Base-by-base conservation (phyloP, 129 eudicot genomes). In the Flaveria linearis region DNA sequence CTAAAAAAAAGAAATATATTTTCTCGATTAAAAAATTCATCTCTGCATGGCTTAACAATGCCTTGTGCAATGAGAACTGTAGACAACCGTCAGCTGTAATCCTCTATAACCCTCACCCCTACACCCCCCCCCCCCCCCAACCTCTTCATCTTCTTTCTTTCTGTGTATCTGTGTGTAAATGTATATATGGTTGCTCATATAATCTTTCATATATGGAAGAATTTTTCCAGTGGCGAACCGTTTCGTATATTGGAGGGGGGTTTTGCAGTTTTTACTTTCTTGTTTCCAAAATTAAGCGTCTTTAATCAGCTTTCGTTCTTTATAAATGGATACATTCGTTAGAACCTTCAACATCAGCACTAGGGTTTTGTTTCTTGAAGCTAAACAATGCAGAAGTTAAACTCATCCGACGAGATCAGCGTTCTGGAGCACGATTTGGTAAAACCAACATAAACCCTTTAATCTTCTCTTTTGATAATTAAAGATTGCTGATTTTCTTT, bases 341-440 rank as follows among this genome's bases (percentile, higher is more conserved):
- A 55, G 36, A 49, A 58, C 26, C 36, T 36, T 74, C 33, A 49
- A 74, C 65, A 68, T 9, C 56, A 70, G 14, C 46, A 68, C 61
- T 81, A 68, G 77, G 76, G 77, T 75, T 69, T 76, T 69, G 61
- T 69, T 56, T 41, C 53, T 46, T n/a, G 77, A 78, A 70, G 64
- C 67, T 45, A 52, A 82, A 15, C 68, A 82, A 84, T 73, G 82
- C 84, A 65, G 87, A 82, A 71, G 88, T 78, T 86, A 75, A 84
- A 84, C 81, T 82, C 88, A 3, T 73, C 86, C 67, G 85, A 86
- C 68, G 91, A 83, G 78, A 81, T 82, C 80, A 73, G 75, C 85
- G 79, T 75, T 83, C 78, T 85, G 13, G 80, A 80, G 47, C 82
- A 60, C 71, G 86, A 86, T 82, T 78, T 87, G 89, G 96, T 89